Conservation (phyloP, 108 stramenopile genomes). For the Pinguiococcus pyrenoidosus region DNA sequence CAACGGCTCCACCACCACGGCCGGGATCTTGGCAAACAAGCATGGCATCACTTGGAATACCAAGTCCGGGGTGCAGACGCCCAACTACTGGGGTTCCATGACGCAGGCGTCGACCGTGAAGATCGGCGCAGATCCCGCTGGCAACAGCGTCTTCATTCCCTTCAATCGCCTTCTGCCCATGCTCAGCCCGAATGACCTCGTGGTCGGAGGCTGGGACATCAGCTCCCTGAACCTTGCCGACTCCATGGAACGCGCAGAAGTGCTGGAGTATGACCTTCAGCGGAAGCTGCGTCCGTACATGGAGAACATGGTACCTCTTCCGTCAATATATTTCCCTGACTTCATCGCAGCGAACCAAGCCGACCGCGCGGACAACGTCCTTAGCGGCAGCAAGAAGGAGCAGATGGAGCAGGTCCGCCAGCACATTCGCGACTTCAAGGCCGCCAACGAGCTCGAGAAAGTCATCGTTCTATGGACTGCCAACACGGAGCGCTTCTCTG, state of each 20-base stretch:
- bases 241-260: conserved; percentile 74
- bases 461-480: conserved; percentile 94
- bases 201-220: conserved; percentile 98
- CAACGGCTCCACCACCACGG: conserved; percentile 64
- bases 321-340: conserved; percentile 79
- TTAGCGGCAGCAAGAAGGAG: conserved; percentile 75
- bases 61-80: conserved; percentile 52
- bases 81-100: conserved; percentile 91
- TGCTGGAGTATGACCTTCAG: conserved; percentile 80
- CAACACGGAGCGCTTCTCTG: conserved; percentile 92
- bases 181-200: conserved; percentile 79
- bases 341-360: conserved; percentile 96
- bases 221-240: conserved; percentile 70
- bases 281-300: conserved; percentile 75
- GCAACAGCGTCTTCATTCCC: conserved; percentile 74
- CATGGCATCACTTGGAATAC: conserved; percentile 73
- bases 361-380: conserved; percentile 84
- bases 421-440: conserved; percentile 84
- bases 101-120: conserved; percentile 79
- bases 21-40: conserved; percentile 81
- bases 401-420: conserved; percentile 78
- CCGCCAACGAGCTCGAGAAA: conserved; percentile 64
- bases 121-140: conserved; percentile 63
- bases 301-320: conserved; percentile 71
- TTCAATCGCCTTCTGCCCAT: conserved; percentile 80